These are phyloP conservation scores for Auricularia auricula-judae DNA, from an alignment of 768 basidiomycete species.

Conservation along the genomic window DNA sequence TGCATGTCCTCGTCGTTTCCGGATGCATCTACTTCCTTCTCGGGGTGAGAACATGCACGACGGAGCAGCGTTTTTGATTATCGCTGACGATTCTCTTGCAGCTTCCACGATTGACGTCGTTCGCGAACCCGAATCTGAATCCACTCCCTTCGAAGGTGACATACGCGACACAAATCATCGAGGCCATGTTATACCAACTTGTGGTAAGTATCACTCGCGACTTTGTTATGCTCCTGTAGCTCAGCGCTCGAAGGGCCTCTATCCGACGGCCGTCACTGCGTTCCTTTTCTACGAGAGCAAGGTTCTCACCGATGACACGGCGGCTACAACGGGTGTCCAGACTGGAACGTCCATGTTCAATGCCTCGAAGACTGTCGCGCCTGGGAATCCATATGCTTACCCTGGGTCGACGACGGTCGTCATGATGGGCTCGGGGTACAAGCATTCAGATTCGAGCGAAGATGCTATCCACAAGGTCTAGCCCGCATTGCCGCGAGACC, in stretches of 20 bases:
- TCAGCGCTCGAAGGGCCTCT: background rate
- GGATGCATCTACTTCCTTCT: background rate
- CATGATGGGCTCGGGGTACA: too few relatives aligned
- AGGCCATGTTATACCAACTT: background rate
- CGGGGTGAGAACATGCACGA: background rate
- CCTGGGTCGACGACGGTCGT: too few relatives aligned
- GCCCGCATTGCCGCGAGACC: too few relatives aligned
- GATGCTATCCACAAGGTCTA: too few relatives aligned
- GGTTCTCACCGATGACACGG: background rate
- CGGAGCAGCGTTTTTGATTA: background rate
- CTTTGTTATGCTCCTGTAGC: background rate
- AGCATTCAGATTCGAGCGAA: too few relatives aligned
- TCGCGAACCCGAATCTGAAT: background rate
- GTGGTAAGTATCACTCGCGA: background rate
- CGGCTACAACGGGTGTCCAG: background rate
- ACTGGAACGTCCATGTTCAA: background rate
- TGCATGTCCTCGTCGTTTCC: background rate
- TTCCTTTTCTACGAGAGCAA: background rate
- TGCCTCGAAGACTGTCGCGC: background rate
- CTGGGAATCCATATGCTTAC: too few relatives aligned
- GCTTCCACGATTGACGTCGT: background rate
- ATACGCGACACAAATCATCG: background rate
- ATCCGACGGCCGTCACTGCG: background rate
- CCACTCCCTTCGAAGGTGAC: background rate
- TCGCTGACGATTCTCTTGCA: background rate